Conservation (phyloP, 108 stramenopile genomes). For the Ochromonas danica region DNA sequence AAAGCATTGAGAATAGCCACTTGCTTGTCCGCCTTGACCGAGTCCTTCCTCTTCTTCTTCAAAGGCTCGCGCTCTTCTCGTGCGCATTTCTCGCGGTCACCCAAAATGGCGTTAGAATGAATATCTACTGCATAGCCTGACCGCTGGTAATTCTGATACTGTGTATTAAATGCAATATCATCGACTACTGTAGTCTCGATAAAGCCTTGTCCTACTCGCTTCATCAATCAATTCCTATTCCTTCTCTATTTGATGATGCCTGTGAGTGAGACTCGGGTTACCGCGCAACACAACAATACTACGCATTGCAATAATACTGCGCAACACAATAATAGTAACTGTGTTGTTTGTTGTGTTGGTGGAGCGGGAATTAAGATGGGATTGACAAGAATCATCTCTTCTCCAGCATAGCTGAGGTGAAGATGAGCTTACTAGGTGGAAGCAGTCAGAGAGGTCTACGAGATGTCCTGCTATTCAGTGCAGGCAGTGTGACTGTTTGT, state of each 20-base stretch:
- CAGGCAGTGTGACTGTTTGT: neutral
- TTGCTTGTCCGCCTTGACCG: neutral
- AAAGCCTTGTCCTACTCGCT: too few species aligned
- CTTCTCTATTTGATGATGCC: too few species aligned
- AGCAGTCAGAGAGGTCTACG: too few species aligned
- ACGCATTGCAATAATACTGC: neutral
- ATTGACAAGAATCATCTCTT: neutral
- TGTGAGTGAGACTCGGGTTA: too few species aligned
- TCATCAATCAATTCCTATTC: too few species aligned
- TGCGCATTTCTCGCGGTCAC: too few species aligned
- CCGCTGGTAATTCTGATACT: constrained; percentile 23
- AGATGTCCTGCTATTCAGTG: neutral
- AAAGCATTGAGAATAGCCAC: neutral
- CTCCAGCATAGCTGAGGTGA: neutral
- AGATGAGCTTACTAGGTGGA: neutral
- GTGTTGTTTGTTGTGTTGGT: neutral
- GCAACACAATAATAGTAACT: neutral
- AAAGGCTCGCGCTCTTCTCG: too few species aligned
- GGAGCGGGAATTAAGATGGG: neutral
- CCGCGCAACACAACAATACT: too few species aligned
- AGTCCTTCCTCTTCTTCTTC: too few species aligned
- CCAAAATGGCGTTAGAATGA: constrained; percentile 3
- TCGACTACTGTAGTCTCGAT: constrained; percentile 22
- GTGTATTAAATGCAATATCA: constrained; percentile 1
- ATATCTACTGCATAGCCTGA: constrained; percentile 9